Conservation (phyloP, 2,329 filamentous ascomycete genomes). For the Grosmannia clavigera region DNA sequence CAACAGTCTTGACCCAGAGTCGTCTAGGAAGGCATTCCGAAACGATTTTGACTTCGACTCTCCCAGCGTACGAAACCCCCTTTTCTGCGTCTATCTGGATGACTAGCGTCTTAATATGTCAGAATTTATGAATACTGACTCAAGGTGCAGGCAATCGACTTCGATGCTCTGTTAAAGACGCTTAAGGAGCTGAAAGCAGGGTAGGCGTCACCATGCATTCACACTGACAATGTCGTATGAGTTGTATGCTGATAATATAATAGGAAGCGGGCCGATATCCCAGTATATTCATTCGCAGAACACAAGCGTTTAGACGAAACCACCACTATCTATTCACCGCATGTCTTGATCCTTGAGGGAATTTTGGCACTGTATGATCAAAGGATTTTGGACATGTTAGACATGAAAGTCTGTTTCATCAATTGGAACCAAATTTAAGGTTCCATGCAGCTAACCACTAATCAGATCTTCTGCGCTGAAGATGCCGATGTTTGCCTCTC, state of each 20-base stretch:
- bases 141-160: slow-evolving; percentile 62
- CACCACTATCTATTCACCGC: slow-evolving; percentile 87
- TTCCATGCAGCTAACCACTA: neutral
- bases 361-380: slow-evolving; percentile 90
- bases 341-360: slow-evolving; percentile 88
- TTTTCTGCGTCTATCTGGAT: neutral
- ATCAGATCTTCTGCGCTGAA: slow-evolving; percentile 88
- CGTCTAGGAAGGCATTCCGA: slow-evolving; percentile 67
- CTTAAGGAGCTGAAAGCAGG: slow-evolving; percentile 81
- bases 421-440: neutral
- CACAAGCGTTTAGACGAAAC: slow-evolving; percentile 71
- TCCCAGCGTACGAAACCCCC: slow-evolving; percentile 46
- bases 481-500: slow-evolving; percentile 90
- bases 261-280: slow-evolving; percentile 80
- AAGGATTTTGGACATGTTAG: slow-evolving; percentile 72
- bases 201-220: slow-evolving; percentile 35
- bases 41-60: slow-evolving; percentile 97
- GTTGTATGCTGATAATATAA: neutral
- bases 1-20: slow-evolving; percentile 69
- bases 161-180: slow-evolving; percentile 71
- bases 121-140: neutral
- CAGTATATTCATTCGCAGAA: slow-evolving; percentile 88
- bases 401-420: slow-evolving; percentile 58
- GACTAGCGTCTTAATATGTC: neutral
- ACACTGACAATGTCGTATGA: neutral